These are phyloP conservation scores for Oryza meridionalis DNA, from an alignment of 176 grass and related monocot genomes.

Conservation along the genomic window DNA sequence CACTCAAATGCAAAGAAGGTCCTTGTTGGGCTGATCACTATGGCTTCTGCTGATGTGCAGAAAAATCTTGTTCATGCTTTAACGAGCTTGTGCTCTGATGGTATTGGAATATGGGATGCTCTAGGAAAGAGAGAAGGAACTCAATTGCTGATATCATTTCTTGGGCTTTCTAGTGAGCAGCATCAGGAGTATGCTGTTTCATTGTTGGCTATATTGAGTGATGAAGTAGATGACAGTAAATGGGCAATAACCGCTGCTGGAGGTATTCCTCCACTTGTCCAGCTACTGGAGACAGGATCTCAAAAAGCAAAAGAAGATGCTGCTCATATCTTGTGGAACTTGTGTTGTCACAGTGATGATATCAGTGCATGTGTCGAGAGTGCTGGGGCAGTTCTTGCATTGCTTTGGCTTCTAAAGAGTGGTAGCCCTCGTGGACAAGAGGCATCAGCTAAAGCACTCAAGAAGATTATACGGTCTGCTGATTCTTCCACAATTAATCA, in stretches of 20 bases:
- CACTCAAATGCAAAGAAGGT: constrained; percentile 84
- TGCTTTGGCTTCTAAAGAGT: constrained; percentile 89
- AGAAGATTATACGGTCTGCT: constrained; percentile 76
- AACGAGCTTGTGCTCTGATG: constrained; percentile 69
- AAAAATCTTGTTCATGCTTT: constrained; percentile 74
- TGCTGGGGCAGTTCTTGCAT: constrained; percentile 76
- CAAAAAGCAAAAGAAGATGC: constrained; percentile 89
- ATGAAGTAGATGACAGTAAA: constrained; percentile 95
- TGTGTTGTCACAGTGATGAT: constrained; percentile 91
- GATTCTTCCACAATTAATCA: constrained; percentile 93
- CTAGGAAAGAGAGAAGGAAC: constrained; percentile 92
- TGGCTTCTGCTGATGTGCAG: constrained; percentile 86
- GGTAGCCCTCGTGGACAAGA: constrained; percentile 72
- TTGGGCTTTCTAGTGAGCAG: constrained; percentile 94
- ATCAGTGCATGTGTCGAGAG: constrained; percentile 96
- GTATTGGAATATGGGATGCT: constrained; percentile 77
- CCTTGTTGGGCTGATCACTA: constrained; percentile 80
- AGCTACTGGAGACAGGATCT: constrained; percentile 87
- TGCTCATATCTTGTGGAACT: constrained; percentile 83
- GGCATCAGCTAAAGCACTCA: constrained; percentile 83
- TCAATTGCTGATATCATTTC: constrained; percentile 90
- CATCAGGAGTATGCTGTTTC: constrained; percentile 96
- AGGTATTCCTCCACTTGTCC: constrained; percentile 91
- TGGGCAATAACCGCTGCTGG: constrained; percentile 99
- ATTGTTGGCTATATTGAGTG: constrained; percentile 84